Evolutionary conservation across 75 land plant species (phyloP).

Genomic region (Azolla pinnata): DNA sequence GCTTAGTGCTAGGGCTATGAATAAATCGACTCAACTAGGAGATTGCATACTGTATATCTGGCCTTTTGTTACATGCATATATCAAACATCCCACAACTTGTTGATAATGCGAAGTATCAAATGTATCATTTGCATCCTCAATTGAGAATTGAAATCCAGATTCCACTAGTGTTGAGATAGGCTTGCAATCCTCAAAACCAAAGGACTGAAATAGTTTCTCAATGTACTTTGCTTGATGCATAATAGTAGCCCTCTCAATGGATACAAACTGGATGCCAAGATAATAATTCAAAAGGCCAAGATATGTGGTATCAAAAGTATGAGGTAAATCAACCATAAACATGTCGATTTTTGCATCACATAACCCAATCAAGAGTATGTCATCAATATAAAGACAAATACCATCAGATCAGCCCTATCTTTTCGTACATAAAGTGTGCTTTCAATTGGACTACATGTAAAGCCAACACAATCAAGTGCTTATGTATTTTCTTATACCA

Average conservation of each 20-base stretch:
- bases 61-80: not conserved
- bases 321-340: too few species aligned
- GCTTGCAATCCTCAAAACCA: not conserved
- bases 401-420: too few species aligned
- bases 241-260: not conserved
- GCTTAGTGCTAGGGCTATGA: not conserved
- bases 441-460: too few species aligned
- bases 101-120: not conserved
- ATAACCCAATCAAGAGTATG: too few species aligned
- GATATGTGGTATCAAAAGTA: too few species aligned
- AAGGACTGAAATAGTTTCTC: too few species aligned
- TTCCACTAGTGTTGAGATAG: not conserved
- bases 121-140: not conserved
- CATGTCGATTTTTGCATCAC: too few species aligned
- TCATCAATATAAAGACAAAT: too few species aligned
- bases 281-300: too few species aligned
- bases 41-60: not conserved
- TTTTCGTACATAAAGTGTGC: too few species aligned
- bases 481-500: not conserved
- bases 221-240: not conserved
- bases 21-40: not conserved
- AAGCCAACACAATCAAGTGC: too few species aligned
- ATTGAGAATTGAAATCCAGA: too few species aligned
- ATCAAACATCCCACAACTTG: not conserved
- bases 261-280: not conserved